Evolutionary conservation across 352 stramenopile species (phyloP), one percentile per base, ranked within the genome.

Genomic region (Pythium plurisporium): DNA sequence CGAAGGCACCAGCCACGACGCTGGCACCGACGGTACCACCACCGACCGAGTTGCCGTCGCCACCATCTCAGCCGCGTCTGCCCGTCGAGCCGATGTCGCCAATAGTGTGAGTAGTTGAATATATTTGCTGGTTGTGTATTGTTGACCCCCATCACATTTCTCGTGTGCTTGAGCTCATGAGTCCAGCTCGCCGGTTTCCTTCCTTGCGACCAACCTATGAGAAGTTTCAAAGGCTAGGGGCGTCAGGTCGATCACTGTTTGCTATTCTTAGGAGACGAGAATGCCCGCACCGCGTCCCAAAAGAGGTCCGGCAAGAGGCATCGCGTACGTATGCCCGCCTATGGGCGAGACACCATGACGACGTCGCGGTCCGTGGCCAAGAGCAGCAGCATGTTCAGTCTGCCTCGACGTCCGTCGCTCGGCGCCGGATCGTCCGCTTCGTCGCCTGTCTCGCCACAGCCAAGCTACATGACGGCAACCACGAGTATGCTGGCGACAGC

Each of bases 301-400:
- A 33, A 58, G 15, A 19, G 8, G 37, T 27, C 25, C 29, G 27
- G 10, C 27, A 55, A 20, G 36, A 43, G 48, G 22, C 15, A 20
- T n/a, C 26, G 30, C 37, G 30, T 41, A 54, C 46, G 47, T 41
- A 29, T 47, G 27, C 29, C 22, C 10, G 20, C 53, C 3, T 23
- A 60, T 60, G 53, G 41, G 31, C 41, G 41, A 54, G 14, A 27
- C 40, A 43, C 31, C 25, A 61, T 61, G 59, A 67, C 59, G 41
- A 58, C 59, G 59, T 62, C 59, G 22, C 34, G 59, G 23, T 51
- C 59, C 44, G 59, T 62, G 55, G 30, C 48, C 34, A 64, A 59
- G 34, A 59, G 54, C 46, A 55, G 40, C 47, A 69, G 46, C 61
- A 69, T 69, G 61, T 69, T 69, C 49, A 55, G 54, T 51, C 38